Evolutionary conservation across 176 grass and related monocot genomes (phyloP).

Genomic region (Musa schizocarpa): DNA sequence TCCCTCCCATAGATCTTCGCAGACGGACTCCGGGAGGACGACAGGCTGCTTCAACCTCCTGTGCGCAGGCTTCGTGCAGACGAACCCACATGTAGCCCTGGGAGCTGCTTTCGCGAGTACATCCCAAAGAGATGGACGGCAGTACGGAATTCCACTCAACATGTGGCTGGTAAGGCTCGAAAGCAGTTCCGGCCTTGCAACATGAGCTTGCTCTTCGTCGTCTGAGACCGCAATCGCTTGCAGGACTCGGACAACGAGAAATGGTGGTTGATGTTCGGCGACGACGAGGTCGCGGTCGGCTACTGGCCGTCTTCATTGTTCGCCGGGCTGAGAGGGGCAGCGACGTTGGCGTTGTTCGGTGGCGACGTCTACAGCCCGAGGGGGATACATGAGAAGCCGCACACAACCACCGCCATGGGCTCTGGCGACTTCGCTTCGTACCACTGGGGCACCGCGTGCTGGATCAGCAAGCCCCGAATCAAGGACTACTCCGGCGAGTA

Average conservation of each 20-base stretch:
- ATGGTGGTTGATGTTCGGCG: not conserved
- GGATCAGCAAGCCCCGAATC: too few relatives aligned
- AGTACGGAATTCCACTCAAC: too few relatives aligned
- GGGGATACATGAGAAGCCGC: too few relatives aligned
- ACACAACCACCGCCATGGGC: too few relatives aligned
- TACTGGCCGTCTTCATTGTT: constrained; percentile 2
- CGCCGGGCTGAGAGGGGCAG: not conserved
- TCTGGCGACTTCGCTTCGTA: too few relatives aligned
- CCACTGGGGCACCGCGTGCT: too few relatives aligned
- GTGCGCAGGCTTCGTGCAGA: constrained; percentile 27
- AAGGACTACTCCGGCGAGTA: too few relatives aligned
- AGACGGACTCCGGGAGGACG: constrained; percentile 15
- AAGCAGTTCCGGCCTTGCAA: too few relatives aligned
- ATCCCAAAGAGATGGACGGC: too few relatives aligned
- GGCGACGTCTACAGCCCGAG: too few relatives aligned
- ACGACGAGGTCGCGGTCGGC: not conserved
- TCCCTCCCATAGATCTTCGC: not conserved
- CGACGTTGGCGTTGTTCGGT: too few relatives aligned
- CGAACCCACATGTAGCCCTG: constrained; percentile 1
- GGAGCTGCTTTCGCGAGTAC: constrained; percentile 3
- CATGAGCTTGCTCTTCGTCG: not conserved
- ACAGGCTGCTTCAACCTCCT: constrained; percentile 28
- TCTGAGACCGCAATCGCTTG: not conserved
- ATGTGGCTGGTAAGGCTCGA: too few relatives aligned
- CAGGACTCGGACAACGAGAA: constrained; percentile 6